These are phyloP conservation scores for Zopfochytrium polystomum DNA, from an alignment of 371 early-diverging fungal genomes.

Conservation along the genomic window DNA sequence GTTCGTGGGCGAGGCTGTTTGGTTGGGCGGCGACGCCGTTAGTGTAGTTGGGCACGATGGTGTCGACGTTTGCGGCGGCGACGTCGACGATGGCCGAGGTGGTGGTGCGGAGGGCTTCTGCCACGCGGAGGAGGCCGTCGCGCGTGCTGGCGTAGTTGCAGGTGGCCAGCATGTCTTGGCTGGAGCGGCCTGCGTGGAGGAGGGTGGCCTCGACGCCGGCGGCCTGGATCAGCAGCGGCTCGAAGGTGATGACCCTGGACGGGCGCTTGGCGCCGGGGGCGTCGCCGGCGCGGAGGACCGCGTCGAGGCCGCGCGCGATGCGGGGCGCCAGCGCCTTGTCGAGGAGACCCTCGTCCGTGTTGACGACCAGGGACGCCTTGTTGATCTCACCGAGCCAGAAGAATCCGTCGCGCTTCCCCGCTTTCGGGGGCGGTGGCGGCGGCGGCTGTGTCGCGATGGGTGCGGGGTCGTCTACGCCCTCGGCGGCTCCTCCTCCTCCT, in stretches of 20 bases:
- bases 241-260: not conserved
- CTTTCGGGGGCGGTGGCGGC: too few relatives aligned
- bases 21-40: slow-evolving; percentile 1
- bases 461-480: too few relatives aligned
- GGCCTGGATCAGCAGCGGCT: slow-evolving; percentile 1
- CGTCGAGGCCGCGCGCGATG: not conserved
- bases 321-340: not conserved
- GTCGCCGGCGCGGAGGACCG: not conserved
- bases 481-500: too few relatives aligned
- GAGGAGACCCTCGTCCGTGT: not conserved
- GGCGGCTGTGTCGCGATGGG: too few relatives aligned
- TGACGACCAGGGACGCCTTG: not conserved
- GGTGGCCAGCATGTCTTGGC: slow-evolving; percentile 1
- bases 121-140: not conserved
- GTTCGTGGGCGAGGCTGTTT: not conserved
- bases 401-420: not conserved
- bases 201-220: not conserved
- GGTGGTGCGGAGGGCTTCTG: not conserved
- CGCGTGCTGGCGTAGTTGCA: not conserved
- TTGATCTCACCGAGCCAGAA: slow-evolving; percentile 1
- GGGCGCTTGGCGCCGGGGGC: not conserved
- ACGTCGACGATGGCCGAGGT: not conserved
- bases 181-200: not conserved
- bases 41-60: not conserved
- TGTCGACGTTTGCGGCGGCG: not conserved